phyloP scores from a whole-genome alignment of 2,329 filamentous ascomycete species.

The Monosporascus sp. region DNA sequence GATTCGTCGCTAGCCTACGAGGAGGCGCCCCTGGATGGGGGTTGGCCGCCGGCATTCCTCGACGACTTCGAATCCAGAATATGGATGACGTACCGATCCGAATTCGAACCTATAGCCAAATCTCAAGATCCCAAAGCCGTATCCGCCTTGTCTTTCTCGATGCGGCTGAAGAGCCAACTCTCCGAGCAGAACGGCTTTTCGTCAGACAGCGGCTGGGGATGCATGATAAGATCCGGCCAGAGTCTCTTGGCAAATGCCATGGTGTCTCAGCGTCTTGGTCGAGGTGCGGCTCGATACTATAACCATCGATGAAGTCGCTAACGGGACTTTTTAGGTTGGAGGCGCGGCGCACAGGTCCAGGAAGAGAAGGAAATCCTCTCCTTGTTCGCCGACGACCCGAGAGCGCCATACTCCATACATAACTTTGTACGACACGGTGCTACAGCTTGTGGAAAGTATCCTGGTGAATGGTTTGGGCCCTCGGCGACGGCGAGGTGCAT shows the following conservation, averaged over 20 bases:
- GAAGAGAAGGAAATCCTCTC: slow-evolving; percentile 69
- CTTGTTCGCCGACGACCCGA: slow-evolving; percentile 80
- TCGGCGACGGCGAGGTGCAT: slow-evolving; percentile 93
- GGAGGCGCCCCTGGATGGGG: slow-evolving; percentile 39
- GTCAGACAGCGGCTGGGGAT: slow-evolving; percentile 94
- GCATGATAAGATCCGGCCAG: slow-evolving; percentile 97
- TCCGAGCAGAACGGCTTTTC: slow-evolving; percentile 77
- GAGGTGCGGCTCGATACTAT: slow-evolving; percentile 50
- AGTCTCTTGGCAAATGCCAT: slow-evolving; percentile 86
- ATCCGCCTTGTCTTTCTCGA: slow-evolving; percentile 71
- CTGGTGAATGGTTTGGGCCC: slow-evolving; percentile 98
- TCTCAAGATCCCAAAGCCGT: slow-evolving; percentile 68
- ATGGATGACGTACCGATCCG: slow-evolving; percentile 94
- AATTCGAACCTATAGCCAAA: slow-evolving; percentile 76
- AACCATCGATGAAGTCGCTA: slow-evolving; percentile 7
- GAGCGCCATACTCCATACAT: slow-evolving; percentile 89
- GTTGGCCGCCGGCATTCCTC: slow-evolving; percentile 82
- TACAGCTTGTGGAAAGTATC: slow-evolving; percentile 82
- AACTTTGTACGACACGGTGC: slow-evolving; percentile 89
- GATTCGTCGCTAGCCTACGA: slow-evolving; percentile 47
- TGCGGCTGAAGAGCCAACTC: slow-evolving; percentile 76
- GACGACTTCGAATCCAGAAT: slow-evolving; percentile 89
- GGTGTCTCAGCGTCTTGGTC: slow-evolving; percentile 64
- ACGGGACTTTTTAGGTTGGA: slow-evolving; percentile 58
- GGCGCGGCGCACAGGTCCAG: slow-evolving; percentile 49